Percentiles rank a stretch among this genome's conserved stretches.
Evolutionary conservation across 116 monocot species (phyloP).

Genomic region (Papilionanthe hybrid): DNA sequence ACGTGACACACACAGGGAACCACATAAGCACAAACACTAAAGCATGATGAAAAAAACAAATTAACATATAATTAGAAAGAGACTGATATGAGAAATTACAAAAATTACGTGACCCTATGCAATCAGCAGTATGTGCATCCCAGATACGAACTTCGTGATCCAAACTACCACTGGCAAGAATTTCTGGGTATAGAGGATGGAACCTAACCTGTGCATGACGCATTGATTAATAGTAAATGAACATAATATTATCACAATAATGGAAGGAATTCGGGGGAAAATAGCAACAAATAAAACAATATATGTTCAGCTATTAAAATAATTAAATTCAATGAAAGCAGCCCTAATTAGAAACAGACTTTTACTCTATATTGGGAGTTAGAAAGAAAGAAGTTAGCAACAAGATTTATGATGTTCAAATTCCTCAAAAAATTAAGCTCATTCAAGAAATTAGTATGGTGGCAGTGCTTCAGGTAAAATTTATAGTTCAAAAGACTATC

Average conservation of each 20-base stretch:
- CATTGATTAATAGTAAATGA: slow-evolving; percentile 1
- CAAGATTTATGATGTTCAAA: neutral
- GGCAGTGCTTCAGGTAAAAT: neutral
- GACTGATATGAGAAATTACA: slow-evolving; percentile 42
- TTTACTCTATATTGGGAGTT: neutral
- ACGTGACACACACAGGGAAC: neutral
- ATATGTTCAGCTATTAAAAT: neutral
- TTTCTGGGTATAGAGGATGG: slow-evolving; percentile 78
- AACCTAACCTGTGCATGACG: slow-evolving; percentile 76
- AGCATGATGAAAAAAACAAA: neutral
- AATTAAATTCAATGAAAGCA: neutral
- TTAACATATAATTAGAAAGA: neutral
- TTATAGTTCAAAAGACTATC: neutral
- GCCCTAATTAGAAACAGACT: neutral
- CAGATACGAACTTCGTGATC: slow-evolving; percentile 98
- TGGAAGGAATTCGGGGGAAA: neutral
- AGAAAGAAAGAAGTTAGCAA: neutral
- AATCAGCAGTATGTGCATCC: slow-evolving; percentile 83
- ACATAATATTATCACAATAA: slow-evolving; percentile 2
- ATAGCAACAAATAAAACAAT: neutral
- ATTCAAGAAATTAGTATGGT: neutral
- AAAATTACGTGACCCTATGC: slow-evolving; percentile 80
- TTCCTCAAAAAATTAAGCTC: neutral
- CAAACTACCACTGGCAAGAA: slow-evolving; percentile 98
- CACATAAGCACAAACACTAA: neutral